phyloP scores from a whole-genome alignment of 176 grass and related monocot species.

The Phoenix roebelenii region DNA sequence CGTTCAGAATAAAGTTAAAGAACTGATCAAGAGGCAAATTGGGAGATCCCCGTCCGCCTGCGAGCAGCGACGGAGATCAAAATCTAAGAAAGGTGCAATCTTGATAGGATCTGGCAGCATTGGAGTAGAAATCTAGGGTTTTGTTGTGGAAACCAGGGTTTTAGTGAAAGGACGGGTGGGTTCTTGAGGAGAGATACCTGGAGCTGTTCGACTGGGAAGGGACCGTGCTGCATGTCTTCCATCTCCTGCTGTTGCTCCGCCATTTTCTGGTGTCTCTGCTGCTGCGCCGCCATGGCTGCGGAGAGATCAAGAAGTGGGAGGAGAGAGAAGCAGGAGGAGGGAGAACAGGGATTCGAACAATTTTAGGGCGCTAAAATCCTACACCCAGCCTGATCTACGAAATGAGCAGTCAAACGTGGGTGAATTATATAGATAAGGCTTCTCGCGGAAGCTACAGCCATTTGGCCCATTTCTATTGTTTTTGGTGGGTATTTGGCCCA shows the following conservation, averaged over 20 bases:
- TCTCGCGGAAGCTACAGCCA: too few species aligned
- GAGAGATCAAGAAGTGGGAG: too few species aligned
- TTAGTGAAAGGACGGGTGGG: neutral
- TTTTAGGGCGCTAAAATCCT: too few species aligned
- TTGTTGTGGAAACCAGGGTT: constrained; percentile 26
- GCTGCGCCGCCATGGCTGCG: constrained; percentile 14
- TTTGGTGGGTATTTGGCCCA: too few species aligned
- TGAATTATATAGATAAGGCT: too few species aligned
- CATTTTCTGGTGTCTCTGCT: constrained; percentile 15
- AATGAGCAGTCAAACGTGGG: too few species aligned
- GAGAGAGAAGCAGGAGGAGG: too few species aligned
- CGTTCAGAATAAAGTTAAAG: neutral
- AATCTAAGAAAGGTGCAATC: constrained; percentile 13
- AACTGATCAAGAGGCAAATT: neutral
- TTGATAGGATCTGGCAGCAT: constrained; percentile 4
- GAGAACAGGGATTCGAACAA: too few species aligned
- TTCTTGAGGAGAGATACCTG: constrained; percentile 24
- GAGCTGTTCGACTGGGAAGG: constrained; percentile 43
- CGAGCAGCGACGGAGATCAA: neutral
- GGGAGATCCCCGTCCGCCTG: constrained; percentile 1
- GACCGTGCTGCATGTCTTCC: constrained; percentile 26
- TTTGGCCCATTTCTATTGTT: too few species aligned
- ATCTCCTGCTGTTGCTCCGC: constrained; percentile 1
- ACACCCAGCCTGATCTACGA: too few species aligned
- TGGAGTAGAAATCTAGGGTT: neutral